Conservation (phyloP, 441 rosid species). For the Syzygium syzygioides region DNA sequence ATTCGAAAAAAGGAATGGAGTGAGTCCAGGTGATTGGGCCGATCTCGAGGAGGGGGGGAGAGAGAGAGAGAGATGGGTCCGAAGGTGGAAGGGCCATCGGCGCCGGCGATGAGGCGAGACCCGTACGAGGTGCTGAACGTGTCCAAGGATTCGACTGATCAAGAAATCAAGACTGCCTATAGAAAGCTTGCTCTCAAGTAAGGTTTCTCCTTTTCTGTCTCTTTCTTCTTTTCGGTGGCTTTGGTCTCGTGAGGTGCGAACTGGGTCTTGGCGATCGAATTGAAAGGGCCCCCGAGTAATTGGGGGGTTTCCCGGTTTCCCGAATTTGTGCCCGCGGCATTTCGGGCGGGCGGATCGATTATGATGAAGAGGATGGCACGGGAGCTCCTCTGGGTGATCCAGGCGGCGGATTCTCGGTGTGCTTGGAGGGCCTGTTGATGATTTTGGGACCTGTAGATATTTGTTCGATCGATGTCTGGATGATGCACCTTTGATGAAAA, state of each 20-base stretch:
- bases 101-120: conserved; percentile 63
- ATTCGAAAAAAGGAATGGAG: background rate
- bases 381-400: background rate
- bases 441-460: background rate
- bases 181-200: conserved; percentile 93
- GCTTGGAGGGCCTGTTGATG: background rate
- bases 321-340: background rate
- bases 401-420: background rate
- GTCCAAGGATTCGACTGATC: conserved; percentile 77
- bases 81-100: conserved; percentile 62
- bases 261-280: background rate
- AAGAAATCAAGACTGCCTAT: conserved; percentile 93
- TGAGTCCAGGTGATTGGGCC: background rate
- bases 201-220: conserved; percentile 3
- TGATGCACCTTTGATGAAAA: background rate
- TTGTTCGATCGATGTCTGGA: background rate
- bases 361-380: background rate
- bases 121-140: conserved; percentile 90
- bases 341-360: background rate
- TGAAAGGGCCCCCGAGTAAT: background rate
- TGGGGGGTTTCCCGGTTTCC: background rate
- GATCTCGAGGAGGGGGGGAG: background rate
- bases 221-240: background rate
- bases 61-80: conserved; percentile 42
- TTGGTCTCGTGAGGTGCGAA: background rate